A percentile compares a stretch with the other conserved stretches of the same genome.
These are phyloP conservation scores for Colletotrichum aenigma DNA, from an alignment of 2,329 filamentous ascomycete genomes.

Conservation along the genomic window DNA sequence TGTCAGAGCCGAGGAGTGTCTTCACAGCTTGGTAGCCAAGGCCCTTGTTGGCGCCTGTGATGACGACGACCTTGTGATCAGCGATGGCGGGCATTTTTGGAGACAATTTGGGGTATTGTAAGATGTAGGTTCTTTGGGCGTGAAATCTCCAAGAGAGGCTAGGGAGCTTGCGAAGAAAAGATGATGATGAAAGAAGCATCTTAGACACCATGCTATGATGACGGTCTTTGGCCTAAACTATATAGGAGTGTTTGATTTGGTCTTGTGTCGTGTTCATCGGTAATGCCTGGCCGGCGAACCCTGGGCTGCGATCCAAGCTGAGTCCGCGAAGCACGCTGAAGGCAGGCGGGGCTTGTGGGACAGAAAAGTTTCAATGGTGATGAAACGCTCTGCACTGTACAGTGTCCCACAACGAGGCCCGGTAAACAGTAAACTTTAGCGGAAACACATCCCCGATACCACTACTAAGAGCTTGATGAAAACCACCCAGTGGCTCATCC, in stretches of 20 bases:
- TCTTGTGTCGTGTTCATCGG: neutral
- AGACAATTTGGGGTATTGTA: neutral
- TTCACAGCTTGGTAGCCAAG: conserved; percentile 29
- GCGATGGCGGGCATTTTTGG: neutral
- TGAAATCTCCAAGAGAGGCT: fast-evolving
- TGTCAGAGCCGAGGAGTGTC: conserved; percentile 20
- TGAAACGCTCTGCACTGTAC: neutral
- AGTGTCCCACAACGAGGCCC: neutral
- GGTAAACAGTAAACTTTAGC: neutral
- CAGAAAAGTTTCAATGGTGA: neutral
- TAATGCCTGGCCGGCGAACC: neutral
- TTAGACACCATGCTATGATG: fast-evolving
- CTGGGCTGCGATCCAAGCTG: fast-evolving
- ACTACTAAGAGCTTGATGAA: no score
- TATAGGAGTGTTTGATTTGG: neutral
- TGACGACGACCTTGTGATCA: neutral
- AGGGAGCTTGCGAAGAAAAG: neutral
- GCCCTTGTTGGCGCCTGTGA: conserved; percentile 29
- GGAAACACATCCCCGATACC: neutral
- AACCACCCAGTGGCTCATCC: neutral
- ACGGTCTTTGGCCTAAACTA: neutral
- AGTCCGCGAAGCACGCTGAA: neutral
- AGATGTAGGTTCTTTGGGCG: neutral
- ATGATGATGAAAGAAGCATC: neutral
- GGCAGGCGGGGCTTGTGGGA: neutral